Conservation (phyloP, 352 stramenopile genomes). For the Aphanomyces euteiches region DNA sequence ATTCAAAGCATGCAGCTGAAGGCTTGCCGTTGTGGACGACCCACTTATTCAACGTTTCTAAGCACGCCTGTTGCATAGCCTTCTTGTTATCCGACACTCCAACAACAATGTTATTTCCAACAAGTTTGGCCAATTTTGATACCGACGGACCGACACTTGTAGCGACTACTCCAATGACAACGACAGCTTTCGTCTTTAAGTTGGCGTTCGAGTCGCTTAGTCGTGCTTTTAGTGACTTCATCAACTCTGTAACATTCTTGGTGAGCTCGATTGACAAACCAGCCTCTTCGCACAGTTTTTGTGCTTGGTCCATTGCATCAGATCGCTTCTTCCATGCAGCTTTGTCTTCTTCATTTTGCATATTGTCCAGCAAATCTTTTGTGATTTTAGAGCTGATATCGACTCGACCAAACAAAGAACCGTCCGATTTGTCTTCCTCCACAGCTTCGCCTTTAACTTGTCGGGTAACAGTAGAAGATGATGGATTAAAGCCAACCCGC, state of each 20-base stretch:
- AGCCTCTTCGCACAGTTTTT: constrained; percentile 71
- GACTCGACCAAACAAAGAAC: constrained; percentile 61
- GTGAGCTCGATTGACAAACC: constrained; percentile 81
- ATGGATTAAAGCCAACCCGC: constrained; percentile 70
- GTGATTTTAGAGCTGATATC: constrained; percentile 79
- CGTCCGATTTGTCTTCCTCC: constrained; percentile 41
- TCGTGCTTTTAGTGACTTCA: constrained; percentile 69
- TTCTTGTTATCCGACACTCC: constrained; percentile 87
- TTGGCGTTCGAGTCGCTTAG: constrained; percentile 84
- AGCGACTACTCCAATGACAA: constrained; percentile 76
- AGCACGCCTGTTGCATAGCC: constrained; percentile 69
- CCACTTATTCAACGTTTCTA: constrained; percentile 82
- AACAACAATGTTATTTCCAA: constrained; percentile 59
- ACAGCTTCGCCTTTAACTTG: constrained; percentile 70
- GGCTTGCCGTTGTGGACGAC: constrained; percentile 72
- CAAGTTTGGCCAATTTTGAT: constrained; percentile 74
- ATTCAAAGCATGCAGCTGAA: constrained; percentile 61
- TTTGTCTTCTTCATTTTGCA: constrained; percentile 84
- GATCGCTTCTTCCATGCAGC: constrained; percentile 80
- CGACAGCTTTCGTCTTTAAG: constrained; percentile 78
- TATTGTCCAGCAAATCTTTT: constrained; percentile 80
- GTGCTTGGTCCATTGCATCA: constrained; percentile 73
- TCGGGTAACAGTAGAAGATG: constrained; percentile 48
- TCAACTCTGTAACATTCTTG: constrained; percentile 69
- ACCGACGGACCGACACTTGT: constrained; percentile 73